These are phyloP conservation scores for Blakeslea trispora DNA, from an alignment of 371 early-diverging fungal species.

Conservation along the genomic window DNA sequence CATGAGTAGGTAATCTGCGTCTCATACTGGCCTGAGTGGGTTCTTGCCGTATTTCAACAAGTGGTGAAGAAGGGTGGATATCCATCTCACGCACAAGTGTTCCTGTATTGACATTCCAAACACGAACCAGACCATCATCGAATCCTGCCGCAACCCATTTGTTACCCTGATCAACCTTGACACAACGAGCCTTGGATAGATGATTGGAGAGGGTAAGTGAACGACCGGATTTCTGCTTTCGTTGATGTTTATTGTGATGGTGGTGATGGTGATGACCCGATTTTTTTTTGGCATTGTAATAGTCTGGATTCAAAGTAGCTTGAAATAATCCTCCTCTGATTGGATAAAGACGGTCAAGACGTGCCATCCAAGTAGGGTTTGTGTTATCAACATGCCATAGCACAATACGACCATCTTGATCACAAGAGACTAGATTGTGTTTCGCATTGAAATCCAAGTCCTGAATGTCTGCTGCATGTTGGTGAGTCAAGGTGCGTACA, in stretches of 20 bases:
- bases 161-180: slow-evolving; percentile 29
- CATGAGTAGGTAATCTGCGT: slow-evolving; percentile 7
- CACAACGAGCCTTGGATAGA: slow-evolving; percentile 21
- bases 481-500: slow-evolving; percentile 26
- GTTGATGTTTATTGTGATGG: not conserved
- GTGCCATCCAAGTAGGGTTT: slow-evolving; percentile 31
- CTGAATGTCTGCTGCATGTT: slow-evolving; percentile 38
- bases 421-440: slow-evolving; percentile 31
- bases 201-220: slow-evolving; percentile 5
- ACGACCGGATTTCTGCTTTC: not conserved
- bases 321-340: slow-evolving; percentile 11
- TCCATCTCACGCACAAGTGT: slow-evolving; percentile 24
- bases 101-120: slow-evolving; percentile 31
- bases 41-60: slow-evolving; percentile 14
- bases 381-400: slow-evolving; percentile 27
- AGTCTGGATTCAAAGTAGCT: slow-evolving; percentile 16
- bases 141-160: slow-evolving; percentile 34
- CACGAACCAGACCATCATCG: slow-evolving; percentile 33
- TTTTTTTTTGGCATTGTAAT: slow-evolving; percentile 3
- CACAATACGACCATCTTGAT: slow-evolving; percentile 37
- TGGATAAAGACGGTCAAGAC: slow-evolving; percentile 24
- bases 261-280: not conserved
- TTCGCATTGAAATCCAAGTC: slow-evolving; percentile 26
- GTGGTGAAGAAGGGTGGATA: slow-evolving; percentile 5
- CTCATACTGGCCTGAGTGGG: not conserved